phyloP scores from a whole-genome alignment of 306 rosid species.

The Dryas alaskensis region DNA sequence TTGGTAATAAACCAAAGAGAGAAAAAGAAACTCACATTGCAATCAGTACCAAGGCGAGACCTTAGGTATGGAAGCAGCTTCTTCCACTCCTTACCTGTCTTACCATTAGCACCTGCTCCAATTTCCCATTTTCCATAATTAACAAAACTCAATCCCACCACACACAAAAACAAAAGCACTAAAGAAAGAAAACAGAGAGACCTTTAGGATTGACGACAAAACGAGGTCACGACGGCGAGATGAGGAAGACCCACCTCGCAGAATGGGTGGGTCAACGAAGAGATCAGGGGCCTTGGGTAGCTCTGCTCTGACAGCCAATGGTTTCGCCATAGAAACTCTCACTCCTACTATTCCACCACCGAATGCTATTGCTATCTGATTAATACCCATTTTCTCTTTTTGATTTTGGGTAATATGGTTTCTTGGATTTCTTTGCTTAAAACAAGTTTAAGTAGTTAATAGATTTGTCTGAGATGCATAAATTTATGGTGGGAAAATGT shows the following conservation, averaged over 20 bases:
- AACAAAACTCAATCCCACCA: slow-evolving; percentile 2
- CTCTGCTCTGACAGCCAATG: slow-evolving; percentile 55
- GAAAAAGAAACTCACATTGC: too few relatives aligned
- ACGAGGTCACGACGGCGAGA: slow-evolving; percentile 70
- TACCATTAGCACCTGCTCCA: slow-evolving; percentile 88
- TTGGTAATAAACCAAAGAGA: too few relatives aligned
- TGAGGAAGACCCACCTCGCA: slow-evolving; percentile 45
- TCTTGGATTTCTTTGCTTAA: neutral
- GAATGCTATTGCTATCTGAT: slow-evolving; percentile 61
- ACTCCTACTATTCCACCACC: slow-evolving; percentile 35
- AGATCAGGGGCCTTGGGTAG: slow-evolving; percentile 56
- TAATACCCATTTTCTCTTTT: slow-evolving; percentile 12
- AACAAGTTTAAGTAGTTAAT: slow-evolving; percentile 6
- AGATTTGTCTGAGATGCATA: neutral
- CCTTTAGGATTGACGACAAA: slow-evolving; percentile 92
- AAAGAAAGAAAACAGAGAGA: slow-evolving; percentile 19
- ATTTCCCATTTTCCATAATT: slow-evolving; percentile 9
- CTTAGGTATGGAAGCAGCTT: slow-evolving; percentile 56
- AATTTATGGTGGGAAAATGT: neutral
- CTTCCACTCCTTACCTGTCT: slow-evolving; percentile 84
- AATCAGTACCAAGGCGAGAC: too few relatives aligned
- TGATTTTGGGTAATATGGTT: neutral
- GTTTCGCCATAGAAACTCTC: slow-evolving; percentile 41
- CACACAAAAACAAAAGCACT: slow-evolving; percentile 8
- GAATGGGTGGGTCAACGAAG: slow-evolving; percentile 34